Conservation (phyloP, 495 filamentous ascomycete genomes). For the Daldinia vernicosa region DNA sequence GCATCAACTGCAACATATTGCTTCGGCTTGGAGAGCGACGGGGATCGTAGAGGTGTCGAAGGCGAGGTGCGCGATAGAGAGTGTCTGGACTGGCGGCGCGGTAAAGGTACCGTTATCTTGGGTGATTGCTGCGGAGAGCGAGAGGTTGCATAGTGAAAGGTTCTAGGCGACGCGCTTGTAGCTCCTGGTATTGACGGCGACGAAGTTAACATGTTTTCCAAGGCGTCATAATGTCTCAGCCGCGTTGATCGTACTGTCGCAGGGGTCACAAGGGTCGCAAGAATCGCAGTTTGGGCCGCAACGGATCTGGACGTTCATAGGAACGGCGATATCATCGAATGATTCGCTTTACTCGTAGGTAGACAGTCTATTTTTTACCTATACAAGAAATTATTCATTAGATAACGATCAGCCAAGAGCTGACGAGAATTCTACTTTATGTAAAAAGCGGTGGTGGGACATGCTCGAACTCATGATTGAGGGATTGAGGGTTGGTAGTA, state of each 20-base stretch:
- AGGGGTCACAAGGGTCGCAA: slow-evolving; percentile 17
- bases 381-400: slow-evolving; percentile 21
- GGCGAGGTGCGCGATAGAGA: slow-evolving; percentile 50
- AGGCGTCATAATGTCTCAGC: slow-evolving; percentile 40
- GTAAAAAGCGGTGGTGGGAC: slow-evolving; percentile 32
- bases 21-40: slow-evolving; percentile 48
- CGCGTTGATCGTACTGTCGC: slow-evolving; percentile 16
- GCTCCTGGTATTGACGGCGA: slow-evolving; percentile 53
- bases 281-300: slow-evolving; percentile 32
- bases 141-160: slow-evolving; percentile 58
- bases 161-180: slow-evolving; percentile 57
- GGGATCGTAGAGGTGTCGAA: slow-evolving; percentile 48
- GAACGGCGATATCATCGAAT: slow-evolving; percentile 22
- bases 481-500: slow-evolving; percentile 17
- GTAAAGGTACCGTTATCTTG: slow-evolving; percentile 55
- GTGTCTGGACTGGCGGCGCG: slow-evolving; percentile 55
- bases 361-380: slow-evolving; percentile 14
- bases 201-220: slow-evolving; percentile 60
- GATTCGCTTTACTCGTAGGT: slow-evolving; percentile 2
- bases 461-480: slow-evolving; percentile 37
- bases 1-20: slow-evolving; percentile 63
- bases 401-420: slow-evolving; percentile 17
- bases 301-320: slow-evolving; percentile 27
- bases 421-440: slow-evolving; percentile 29
- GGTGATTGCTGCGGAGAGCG: slow-evolving; percentile 56